phyloP scores from a whole-genome alignment of 2,329 filamentous ascomycete genomes.

The Phyllosticta capitalensis region DNA sequence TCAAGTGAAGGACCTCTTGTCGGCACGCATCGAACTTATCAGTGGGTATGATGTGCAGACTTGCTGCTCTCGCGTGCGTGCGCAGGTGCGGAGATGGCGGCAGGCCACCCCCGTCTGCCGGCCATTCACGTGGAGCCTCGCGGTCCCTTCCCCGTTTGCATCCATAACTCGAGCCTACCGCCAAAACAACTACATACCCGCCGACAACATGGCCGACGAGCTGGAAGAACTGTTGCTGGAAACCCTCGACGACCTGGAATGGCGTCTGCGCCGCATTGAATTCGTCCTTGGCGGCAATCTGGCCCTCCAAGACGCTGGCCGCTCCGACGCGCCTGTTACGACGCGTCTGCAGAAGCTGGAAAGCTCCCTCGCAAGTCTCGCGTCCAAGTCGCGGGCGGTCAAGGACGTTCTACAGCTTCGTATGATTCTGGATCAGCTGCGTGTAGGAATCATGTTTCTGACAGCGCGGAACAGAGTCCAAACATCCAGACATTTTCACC shows the following conservation, averaged over 20 bases:
- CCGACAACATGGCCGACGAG: constrained; percentile 18
- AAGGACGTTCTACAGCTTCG: constrained; percentile 32
- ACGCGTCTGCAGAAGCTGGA: constrained; percentile 30
- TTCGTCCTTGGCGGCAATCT: constrained; percentile 32
- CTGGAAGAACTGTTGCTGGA: constrained; percentile 31
- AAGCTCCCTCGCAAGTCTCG: constrained; percentile 28
- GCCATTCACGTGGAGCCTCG: neutral
- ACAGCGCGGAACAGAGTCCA: constrained; percentile 21
- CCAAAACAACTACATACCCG: neutral
- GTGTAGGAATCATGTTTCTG: neutral
- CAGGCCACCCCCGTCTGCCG: neutral
- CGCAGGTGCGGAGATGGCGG: constrained; percentile 4
- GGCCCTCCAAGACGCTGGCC: constrained; percentile 16
- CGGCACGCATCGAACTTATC: neutral
- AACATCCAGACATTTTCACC: constrained; percentile 31
- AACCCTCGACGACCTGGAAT: constrained; percentile 36
- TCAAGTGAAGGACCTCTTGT: neutral
- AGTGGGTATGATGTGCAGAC: neutral
- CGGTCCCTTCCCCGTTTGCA: neutral
- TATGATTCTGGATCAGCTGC: constrained; percentile 10
- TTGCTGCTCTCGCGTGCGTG: constrained; percentile 5
- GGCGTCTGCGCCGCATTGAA: constrained; percentile 34
- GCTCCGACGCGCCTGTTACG: constrained; percentile 19
- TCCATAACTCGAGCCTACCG: neutral
- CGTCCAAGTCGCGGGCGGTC: constrained; percentile 30